Evolutionary conservation across 78 protist genomes (phyloP).

Genomic region (Dictyostelium purpureum): DNA sequence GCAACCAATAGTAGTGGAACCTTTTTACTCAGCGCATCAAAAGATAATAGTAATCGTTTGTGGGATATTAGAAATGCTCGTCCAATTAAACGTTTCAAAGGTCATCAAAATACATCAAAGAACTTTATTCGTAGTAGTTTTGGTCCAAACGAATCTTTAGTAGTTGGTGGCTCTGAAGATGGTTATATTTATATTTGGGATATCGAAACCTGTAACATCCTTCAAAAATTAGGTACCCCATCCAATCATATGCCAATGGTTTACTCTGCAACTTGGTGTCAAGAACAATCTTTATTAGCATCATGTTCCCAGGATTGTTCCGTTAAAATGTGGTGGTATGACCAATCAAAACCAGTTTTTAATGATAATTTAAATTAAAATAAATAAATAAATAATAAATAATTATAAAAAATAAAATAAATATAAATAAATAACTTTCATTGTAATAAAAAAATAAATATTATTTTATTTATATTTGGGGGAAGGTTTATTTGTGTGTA

Average conservation of each 20-base stretch:
- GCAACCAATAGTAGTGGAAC: conserved; percentile 75
- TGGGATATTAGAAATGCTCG: conserved; percentile 90
- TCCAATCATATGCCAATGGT: conserved; percentile 33
- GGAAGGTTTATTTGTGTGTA: too few species aligned
- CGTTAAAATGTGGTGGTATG: conserved; percentile 81
- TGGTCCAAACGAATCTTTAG: conserved; percentile 76
- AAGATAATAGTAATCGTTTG: conserved; percentile 91
- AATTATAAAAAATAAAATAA: neutral
- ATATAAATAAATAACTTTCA: neutral
- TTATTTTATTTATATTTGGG: too few species aligned
- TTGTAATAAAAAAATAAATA: too few species aligned
- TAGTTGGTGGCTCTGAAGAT: conserved; percentile 91
- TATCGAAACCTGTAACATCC: conserved; percentile 61
- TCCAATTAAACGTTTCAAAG: conserved; percentile 86
- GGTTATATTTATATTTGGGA: conserved; percentile 86
- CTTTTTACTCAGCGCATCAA: conserved; percentile 78
- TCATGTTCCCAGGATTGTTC: conserved; percentile 81
- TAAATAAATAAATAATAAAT: neutral
- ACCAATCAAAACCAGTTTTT: conserved; percentile 52
- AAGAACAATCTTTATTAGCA: conserved; percentile 68
- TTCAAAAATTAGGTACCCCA: conserved; percentile 72
- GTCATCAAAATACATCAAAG: conserved; percentile 92
- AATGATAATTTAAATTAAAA: neutral
- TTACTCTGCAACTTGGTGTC: conserved; percentile 83
- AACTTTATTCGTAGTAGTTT: conserved; percentile 85